A percentile compares a stretch with the other conserved stretches of the same genome.
These are phyloP conservation scores for Cutaneotrichosporon sp. DNA, from an alignment of 1,284 basidiomycete genomes.

Conservation along the genomic window DNA sequence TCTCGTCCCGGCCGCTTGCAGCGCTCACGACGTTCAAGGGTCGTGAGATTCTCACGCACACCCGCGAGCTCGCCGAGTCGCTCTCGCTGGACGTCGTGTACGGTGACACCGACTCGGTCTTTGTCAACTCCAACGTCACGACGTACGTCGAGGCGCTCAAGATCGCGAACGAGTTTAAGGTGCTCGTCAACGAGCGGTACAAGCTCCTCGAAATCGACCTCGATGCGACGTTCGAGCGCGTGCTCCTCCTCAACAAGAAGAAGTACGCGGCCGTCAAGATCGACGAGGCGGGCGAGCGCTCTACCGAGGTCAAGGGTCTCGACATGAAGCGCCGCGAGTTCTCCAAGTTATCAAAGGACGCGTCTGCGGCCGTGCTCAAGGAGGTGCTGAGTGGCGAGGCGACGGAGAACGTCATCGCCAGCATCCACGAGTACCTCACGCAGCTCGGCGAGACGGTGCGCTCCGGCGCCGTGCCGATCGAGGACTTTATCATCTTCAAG, in stretches of 20 bases:
- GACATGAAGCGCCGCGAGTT: conserved; percentile 99
- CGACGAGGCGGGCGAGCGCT: conserved; percentile 72
- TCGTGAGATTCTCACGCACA: conserved; percentile 93
- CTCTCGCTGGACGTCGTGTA: conserved; percentile 90
- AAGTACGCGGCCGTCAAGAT: conserved; percentile 98
- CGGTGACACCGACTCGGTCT: conserved; percentile 98
- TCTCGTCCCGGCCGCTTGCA: conserved; percentile 95
- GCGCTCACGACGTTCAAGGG: conserved; percentile 98
- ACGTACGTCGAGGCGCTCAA: conserved; percentile 85
- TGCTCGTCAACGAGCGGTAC: conserved; percentile 93
- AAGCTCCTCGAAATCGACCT: conserved; percentile 95
- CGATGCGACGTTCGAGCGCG: conserved; percentile 89
- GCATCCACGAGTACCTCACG: conserved; percentile 89
- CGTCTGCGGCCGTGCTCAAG: conserved; percentile 85
- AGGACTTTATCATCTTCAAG: conserved; percentile 96
- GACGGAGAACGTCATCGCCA: conserved; percentile 84
- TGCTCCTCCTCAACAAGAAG: conserved; percentile 96
- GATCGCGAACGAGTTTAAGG: conserved; percentile 92
- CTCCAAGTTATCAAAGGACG: conserved; percentile 85
- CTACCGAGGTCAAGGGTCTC: conserved; percentile 91
- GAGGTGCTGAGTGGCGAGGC: conserved; percentile 89
- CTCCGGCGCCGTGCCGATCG: conserved; percentile 72
- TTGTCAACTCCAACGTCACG: conserved; percentile 94
- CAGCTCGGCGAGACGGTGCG: conserved; percentile 75
- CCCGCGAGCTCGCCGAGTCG: conserved; percentile 87